Evolutionary conservation across 2,329 filamentous ascomycete species (phyloP), one percentile per base, ranked within the genome.

Genomic region (Metarhizium guizhouense): DNA sequence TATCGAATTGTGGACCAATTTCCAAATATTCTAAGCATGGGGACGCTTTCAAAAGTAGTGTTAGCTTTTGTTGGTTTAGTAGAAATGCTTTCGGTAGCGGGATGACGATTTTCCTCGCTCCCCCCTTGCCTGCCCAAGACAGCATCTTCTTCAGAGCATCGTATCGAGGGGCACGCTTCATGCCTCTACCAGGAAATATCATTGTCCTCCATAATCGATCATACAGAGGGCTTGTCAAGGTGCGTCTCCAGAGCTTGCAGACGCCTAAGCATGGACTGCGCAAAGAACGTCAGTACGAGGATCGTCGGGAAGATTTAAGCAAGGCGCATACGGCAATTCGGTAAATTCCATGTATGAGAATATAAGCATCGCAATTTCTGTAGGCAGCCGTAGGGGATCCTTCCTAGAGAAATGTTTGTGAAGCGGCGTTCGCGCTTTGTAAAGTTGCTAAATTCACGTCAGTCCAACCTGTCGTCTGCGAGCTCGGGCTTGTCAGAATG

Each of bases 311-410:
- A 7, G 5, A 48, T 25, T 6, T 14, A 8, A 18, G 20, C 20
- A 18, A 25, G 29, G 36, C 6, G 60, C 63, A 38, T 62, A 70
- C 66, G 69, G 64, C 11, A 69, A 58, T 11, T 65, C 62, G 4
- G 59, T 52, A n/a, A 73, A 64, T 52, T 70, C 68, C 8, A 74
- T 58, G 43, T 65, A 65, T 14, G 62, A 62, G 40, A 74, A 69
- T 7, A 74, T 69, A 14, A 67, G 60, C 30, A 70, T 63, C 7
- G 73, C 60, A 52, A 74, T 62, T 51, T 74, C 72, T 3, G 63
- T 55, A 0, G 72, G 72, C 29, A 73, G 63, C 25, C 59, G 60
- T 14, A 74, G 51, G 2, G 72, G 72, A 54, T 74, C 72, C 40
- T 62, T 62, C 32, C 65, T 67, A 38, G 56, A 64, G 54, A 67